phyloP scores from a whole-genome alignment of 768 basidiomycete species.

The Boletus eberwhitei region DNA sequence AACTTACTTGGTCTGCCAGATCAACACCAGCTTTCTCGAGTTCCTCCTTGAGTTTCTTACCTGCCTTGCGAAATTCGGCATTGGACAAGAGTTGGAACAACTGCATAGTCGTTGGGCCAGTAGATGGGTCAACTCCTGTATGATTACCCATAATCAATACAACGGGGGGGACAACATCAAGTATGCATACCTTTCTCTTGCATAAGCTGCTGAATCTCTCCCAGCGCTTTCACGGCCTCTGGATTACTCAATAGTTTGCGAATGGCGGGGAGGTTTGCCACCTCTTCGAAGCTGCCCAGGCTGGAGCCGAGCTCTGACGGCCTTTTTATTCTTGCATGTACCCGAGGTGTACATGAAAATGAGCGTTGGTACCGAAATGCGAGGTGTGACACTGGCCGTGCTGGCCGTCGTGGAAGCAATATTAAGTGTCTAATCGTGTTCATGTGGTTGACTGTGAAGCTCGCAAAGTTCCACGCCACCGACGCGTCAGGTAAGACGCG shows the following conservation, averaged over 20 bases:
- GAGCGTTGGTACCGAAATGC: conserved; percentile 19
- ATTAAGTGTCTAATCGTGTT: conserved; percentile 17
- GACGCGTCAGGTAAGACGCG: conserved; percentile 14
- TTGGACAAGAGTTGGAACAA: conserved; percentile 54
- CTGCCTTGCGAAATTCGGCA: conserved; percentile 49
- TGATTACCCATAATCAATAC: background rate
- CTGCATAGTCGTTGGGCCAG: conserved; percentile 48
- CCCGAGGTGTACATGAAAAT: conserved; percentile 29
- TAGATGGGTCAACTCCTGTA: conserved; percentile 47
- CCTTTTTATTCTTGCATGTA: conserved; percentile 27
- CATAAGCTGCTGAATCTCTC: conserved; percentile 42
- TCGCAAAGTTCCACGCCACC: conserved; percentile 14
- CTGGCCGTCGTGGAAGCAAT: conserved; percentile 13
- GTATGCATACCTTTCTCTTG: conserved; percentile 44
- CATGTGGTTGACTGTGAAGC: conserved; percentile 15
- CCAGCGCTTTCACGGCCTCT: conserved; percentile 47
- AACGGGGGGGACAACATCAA: background rate
- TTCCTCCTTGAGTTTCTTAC: conserved; percentile 44
- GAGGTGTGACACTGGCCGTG: conserved; percentile 9
- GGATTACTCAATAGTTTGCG: conserved; percentile 49
- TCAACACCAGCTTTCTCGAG: conserved; percentile 62
- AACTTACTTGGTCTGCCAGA: conserved; percentile 48
- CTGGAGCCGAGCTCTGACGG: conserved; percentile 34
- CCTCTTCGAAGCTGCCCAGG: conserved; percentile 39
- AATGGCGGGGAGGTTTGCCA: conserved; percentile 40